Conservation (phyloP, 257 asterid species). For the Nicotiana attenuata region DNA sequence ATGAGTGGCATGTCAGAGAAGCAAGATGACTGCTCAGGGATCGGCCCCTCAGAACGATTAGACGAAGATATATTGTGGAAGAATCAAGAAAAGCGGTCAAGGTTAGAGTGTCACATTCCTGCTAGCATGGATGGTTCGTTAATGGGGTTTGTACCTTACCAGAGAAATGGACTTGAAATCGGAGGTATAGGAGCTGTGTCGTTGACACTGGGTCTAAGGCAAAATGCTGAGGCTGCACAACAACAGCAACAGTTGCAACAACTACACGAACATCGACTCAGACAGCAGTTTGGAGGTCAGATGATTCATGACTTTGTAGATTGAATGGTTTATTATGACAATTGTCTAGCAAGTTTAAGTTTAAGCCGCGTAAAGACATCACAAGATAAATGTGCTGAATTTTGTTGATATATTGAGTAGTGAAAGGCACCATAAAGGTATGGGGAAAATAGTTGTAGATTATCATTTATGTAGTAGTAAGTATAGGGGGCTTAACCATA, state of each 20-base stretch:
- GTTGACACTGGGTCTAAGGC: conserved; percentile 61
- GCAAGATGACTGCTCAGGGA: conserved; percentile 21
- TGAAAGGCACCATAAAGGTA: no score
- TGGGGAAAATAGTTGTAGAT: neutral
- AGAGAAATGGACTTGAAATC: conserved; percentile 33
- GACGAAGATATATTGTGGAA: conserved; percentile 27
- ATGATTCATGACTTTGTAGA: conserved; percentile 31
- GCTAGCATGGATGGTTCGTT: conserved; percentile 34
- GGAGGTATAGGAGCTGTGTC: conserved; percentile 65
- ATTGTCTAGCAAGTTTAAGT: neutral
- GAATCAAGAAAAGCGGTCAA: conserved; percentile 53
- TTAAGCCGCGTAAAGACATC: neutral
- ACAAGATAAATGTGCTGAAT: neutral
- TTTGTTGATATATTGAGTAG: neutral
- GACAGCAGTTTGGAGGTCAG: conserved; percentile 29
- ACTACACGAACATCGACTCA: conserved; percentile 25
- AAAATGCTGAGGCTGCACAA: conserved; percentile 41
- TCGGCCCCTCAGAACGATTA: conserved; percentile 16
- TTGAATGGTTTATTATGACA: neutral
- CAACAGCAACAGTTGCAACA: conserved; percentile 28
- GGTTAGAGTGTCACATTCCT: conserved; percentile 37
- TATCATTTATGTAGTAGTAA: neutral
- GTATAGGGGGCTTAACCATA: neutral
- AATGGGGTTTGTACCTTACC: conserved; percentile 43
- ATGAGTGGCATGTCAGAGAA: conserved; percentile 15